These are phyloP conservation scores for Carpinus fangiana DNA, from an alignment of 306 rosid species.

Conservation along the genomic window DNA sequence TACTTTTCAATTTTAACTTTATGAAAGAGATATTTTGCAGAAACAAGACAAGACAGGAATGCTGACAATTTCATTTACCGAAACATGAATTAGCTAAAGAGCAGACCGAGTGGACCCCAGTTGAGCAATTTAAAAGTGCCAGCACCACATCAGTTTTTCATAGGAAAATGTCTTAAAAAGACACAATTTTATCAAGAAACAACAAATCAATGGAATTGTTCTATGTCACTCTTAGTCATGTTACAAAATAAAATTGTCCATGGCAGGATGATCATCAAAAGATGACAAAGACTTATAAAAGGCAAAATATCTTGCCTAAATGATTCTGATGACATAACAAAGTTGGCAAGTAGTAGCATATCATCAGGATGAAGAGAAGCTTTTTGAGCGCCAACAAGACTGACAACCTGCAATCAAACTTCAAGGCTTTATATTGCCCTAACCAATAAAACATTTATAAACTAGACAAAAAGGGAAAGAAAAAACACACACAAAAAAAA, in stretches of 20 bases:
- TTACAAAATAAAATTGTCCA: not conserved
- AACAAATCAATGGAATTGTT: not conserved
- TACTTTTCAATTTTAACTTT: not conserved
- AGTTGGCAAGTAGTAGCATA: constrained; percentile 76
- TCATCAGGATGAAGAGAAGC: constrained; percentile 98
- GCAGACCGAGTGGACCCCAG: not conserved
- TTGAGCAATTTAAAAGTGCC: not conserved
- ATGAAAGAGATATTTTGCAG: not conserved
- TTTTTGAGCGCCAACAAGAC: constrained; percentile 94
- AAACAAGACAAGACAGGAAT: not conserved
- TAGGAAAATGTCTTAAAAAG: not conserved
- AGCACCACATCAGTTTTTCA: not conserved
- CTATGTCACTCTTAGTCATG: not conserved
- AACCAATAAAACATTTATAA: not conserved
- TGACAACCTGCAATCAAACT: constrained; percentile 74
- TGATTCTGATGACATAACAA: constrained; percentile 89
- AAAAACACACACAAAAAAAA: not conserved
- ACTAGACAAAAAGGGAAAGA: not conserved
- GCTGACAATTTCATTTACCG: constrained; percentile 10
- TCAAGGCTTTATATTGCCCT: constrained; percentile 29
- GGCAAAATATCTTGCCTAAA: constrained; percentile 67
- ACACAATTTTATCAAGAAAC: not conserved
- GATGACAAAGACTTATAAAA: not conserved
- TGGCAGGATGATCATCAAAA: not conserved
- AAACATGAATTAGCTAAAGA: constrained; percentile 17